These are phyloP conservation scores for Thalassiosira profunda DNA, from an alignment of 108 stramenopile genomes.

Conservation along the genomic window DNA sequence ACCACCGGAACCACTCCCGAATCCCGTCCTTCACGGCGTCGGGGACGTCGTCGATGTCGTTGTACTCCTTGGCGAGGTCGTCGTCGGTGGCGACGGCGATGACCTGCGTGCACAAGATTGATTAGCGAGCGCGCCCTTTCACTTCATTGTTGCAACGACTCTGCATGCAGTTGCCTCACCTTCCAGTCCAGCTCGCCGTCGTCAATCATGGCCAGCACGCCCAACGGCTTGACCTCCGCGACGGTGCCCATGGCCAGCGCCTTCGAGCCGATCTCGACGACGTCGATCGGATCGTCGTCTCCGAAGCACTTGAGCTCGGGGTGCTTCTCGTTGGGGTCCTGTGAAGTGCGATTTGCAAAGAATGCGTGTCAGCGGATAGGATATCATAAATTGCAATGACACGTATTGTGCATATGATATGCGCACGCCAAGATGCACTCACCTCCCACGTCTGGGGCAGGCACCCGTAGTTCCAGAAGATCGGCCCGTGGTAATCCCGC, in stretches of 20 bases:
- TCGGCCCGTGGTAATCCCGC: constrained; percentile 97
- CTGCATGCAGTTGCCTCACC: too few species aligned
- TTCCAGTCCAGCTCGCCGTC: constrained; percentile 99
- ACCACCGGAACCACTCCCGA: constrained; percentile 99
- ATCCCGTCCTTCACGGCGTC: constrained; percentile 94
- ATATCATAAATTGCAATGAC: too few species aligned
- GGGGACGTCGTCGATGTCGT: constrained; percentile 97
- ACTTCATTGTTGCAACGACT: too few species aligned
- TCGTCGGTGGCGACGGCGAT: constrained; percentile 94
- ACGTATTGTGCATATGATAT: too few species aligned
- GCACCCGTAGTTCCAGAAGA: constrained; percentile 99
- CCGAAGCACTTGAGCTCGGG: constrained; percentile 95
- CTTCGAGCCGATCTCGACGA: constrained; percentile 96
- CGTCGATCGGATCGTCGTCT: constrained; percentile 99
- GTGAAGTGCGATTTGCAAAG: too few species aligned
- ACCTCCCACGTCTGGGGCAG: constrained; percentile 99
- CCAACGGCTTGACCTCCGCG: constrained; percentile 95
- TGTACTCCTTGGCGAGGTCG: constrained; percentile 95
- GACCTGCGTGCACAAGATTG: too few species aligned
- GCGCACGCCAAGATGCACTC: too few species aligned
- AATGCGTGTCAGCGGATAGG: too few species aligned
- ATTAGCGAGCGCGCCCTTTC: constrained; percentile 1
- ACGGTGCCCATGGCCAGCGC: constrained; percentile 89
- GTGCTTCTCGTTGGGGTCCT: constrained; percentile 75
- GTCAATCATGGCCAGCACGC: constrained; percentile 99